Conservation (phyloP, 768 basidiomycete species). For the Suillus luteus region DNA sequence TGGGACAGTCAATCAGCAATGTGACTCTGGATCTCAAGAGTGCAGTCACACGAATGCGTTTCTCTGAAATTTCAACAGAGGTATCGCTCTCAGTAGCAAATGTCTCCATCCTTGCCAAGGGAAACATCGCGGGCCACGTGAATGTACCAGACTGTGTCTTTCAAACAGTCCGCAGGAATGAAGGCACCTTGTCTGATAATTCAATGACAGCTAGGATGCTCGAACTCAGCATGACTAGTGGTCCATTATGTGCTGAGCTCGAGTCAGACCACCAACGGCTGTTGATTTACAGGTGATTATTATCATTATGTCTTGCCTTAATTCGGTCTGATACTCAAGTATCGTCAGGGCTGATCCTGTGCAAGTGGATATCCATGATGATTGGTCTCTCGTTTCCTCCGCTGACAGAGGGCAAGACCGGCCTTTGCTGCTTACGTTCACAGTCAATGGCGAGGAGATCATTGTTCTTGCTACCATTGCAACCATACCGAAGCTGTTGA, state of each 20-base stretch:
- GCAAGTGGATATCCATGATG: constrained; percentile 72
- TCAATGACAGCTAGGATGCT: constrained; percentile 54
- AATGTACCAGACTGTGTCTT: constrained; percentile 72
- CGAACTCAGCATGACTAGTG: constrained; percentile 75
- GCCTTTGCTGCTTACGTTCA: constrained; percentile 74
- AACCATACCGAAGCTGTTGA: constrained; percentile 76
- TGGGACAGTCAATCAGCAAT: constrained; percentile 83
- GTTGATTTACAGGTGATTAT: constrained; percentile 70
- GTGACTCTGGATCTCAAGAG: constrained; percentile 66
- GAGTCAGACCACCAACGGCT: constrained; percentile 79
- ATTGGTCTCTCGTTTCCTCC: constrained; percentile 66
- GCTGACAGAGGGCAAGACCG: constrained; percentile 42
- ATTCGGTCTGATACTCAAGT: constrained; percentile 12
- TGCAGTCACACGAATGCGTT: constrained; percentile 62
- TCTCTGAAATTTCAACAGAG: constrained; percentile 63
- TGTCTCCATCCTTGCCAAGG: constrained; percentile 55
- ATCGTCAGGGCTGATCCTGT: constrained; percentile 72
- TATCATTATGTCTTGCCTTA: neutral
- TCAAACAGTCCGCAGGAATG: constrained; percentile 64
- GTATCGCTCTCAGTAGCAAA: constrained; percentile 67
- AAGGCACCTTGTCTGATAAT: constrained; percentile 38
- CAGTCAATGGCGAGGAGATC: constrained; percentile 69
- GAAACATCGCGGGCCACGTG: constrained; percentile 71
- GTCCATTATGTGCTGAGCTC: constrained; percentile 62
- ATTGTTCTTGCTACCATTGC: constrained; percentile 68